Percentiles rank a stretch among this genome's conserved stretches.
Evolutionary conservation across 2,329 filamentous ascomycete species (phyloP).

Genomic region (Aspergillus udagawae): DNA sequence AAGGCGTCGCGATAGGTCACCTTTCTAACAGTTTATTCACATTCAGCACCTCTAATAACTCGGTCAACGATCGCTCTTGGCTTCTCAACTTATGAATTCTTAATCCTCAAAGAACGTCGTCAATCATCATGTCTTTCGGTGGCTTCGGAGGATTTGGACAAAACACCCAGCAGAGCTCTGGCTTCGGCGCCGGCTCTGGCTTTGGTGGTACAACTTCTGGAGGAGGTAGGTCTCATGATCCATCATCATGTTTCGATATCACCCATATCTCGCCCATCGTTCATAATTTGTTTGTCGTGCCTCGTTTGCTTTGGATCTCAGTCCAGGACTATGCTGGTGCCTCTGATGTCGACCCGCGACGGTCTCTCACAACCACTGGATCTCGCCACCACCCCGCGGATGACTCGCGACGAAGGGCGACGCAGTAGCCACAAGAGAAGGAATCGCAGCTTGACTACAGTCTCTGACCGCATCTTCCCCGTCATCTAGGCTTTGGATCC

Average conservation of each 20-base stretch:
- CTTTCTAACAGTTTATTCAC: not conserved
- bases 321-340: slow-evolving; percentile 16
- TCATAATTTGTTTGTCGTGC: slow-evolving; percentile 6
- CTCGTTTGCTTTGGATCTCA: not conserved
- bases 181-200: slow-evolving; percentile 36
- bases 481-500: slow-evolving; percentile 40
- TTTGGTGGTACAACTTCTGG: slow-evolving; percentile 32
- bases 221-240: slow-evolving; percentile 33
- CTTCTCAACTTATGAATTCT: slow-evolving; percentile 27
- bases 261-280: slow-evolving; percentile 1
- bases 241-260: slow-evolving; percentile 5
- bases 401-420: slow-evolving; percentile 23
- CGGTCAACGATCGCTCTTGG: slow-evolving; percentile 8
- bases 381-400: slow-evolving; percentile 18
- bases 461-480: slow-evolving; percentile 37
- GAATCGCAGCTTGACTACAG: slow-evolving; percentile 30
- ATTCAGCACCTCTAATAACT: not conserved
- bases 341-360: slow-evolving; percentile 28
- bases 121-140: slow-evolving; percentile 36
- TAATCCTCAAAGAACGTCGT: slow-evolving; percentile 19
- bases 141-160: slow-evolving; percentile 58
- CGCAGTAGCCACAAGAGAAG: slow-evolving; percentile 26
- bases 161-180: slow-evolving; percentile 48
- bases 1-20: not conserved
- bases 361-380: slow-evolving; percentile 20